Base-by-base conservation (phyloP, 257 asterid genomes). In the Nicotiana benthamiana region DNA sequence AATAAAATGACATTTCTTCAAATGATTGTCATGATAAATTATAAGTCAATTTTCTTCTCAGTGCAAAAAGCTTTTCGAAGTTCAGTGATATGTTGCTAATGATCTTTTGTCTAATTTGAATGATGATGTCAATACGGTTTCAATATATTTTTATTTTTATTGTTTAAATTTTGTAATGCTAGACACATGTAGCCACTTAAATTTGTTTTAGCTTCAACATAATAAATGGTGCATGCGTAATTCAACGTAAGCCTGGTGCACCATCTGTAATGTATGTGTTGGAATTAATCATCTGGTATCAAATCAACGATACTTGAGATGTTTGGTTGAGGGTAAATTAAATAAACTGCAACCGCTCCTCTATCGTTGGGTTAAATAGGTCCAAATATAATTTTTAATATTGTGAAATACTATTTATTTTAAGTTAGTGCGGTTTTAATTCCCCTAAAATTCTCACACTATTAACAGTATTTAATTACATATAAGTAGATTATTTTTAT, bases 131-230 rank as follows among this genome's bases (percentile, higher is more conserved):
- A 65, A 65, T 16, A 16, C 1, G 18, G 57, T 13, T 68, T 70
- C 20, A 16, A 36, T 36, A 36, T 36, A 7, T 30, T 20, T 68
- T 28, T 16, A 5, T 9, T 15, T 40, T 54, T 75, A 51, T 27
- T 30, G 9, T 54, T 76, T 76, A 22, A 76, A 56, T 28, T 18
- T 32, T 76, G 68, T 76, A 53, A 56, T 76, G 34, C 51, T 76
- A 76, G 46, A 75, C 54, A 76, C 68, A 76, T 18, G 64, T 56
- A 59, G 34, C 80, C 80, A 76, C 66, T 28, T 76, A 59, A 76
- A 20, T 59, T 12, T 76, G 80, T 76, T 56, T 43, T 7, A 16
- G 74, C 51, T 30, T 17, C 74, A 65, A 65, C 24, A 65, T 16
- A 30, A 65, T 65, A 65, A 64, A 65, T 65, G n/a, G 11, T 6